phyloP scores from a whole-genome alignment of 371 early-diverging fungal species.

The Rhizomucor pusillus region DNA sequence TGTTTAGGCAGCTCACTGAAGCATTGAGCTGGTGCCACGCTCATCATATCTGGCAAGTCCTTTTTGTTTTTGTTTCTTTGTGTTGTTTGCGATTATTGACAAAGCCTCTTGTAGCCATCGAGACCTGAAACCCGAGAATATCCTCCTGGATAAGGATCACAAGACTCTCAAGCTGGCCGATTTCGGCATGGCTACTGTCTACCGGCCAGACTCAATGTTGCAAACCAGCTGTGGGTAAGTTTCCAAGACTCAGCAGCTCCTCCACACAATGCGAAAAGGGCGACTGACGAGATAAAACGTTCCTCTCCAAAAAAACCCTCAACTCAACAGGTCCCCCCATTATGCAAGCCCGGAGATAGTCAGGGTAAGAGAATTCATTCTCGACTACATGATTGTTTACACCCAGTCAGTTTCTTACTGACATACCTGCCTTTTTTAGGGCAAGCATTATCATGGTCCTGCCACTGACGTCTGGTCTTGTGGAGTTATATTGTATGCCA shows the following conservation, averaged over 20 bases:
- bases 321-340: slow-evolving; percentile 61
- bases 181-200: slow-evolving; percentile 82
- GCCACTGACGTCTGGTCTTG: slow-evolving; percentile 92
- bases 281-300: not conserved
- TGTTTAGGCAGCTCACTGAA: slow-evolving; percentile 90
- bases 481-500: slow-evolving; percentile 89
- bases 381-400: slow-evolving; percentile 11
- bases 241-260: not conserved
- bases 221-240: slow-evolving; percentile 76
- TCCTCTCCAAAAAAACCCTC: slow-evolving; percentile 1
- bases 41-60: slow-evolving; percentile 76
- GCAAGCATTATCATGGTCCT: slow-evolving; percentile 73
- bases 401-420: slow-evolving; percentile 11
- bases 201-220: slow-evolving; percentile 57
- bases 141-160: slow-evolving; percentile 63
- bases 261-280: not conserved
- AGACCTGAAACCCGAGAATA: slow-evolving; percentile 72
- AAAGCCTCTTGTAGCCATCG: slow-evolving; percentile 39
- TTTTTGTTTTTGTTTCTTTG: slow-evolving; percentile 1
- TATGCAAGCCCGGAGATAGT: slow-evolving; percentile 90
- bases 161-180: slow-evolving; percentile 79
- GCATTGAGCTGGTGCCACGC: slow-evolving; percentile 93
- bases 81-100: slow-evolving; percentile 1
- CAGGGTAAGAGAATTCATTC: slow-evolving; percentile 30
- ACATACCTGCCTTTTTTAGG: slow-evolving; percentile 31